Base-by-base conservation (phyloP, 108 stramenopile species). In the Pelagomonas calceolata region DNA sequence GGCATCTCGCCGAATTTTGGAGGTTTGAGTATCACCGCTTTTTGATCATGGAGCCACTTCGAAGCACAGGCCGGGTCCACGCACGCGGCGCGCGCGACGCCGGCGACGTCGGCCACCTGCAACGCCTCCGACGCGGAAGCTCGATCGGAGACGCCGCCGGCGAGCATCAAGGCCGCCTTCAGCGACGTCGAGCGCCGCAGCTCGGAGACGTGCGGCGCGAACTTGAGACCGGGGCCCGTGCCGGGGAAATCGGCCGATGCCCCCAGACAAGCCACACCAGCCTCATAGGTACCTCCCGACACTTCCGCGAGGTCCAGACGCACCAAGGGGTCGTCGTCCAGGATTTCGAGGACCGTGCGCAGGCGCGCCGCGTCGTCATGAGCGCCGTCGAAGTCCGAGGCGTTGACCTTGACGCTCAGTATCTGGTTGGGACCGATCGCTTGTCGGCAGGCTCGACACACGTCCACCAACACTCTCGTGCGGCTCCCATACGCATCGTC, bases 401-500 rank as follows among this genome's bases (percentile, higher is more conserved):
- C 51, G 51, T 60, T 60, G 21, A 60, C 51, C 51, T 60, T 60
- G 14, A 60, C 51, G 51, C 3, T 3, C 14, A 60, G 51, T 1
- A 60, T 1, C 51, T 16, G 1, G 0, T 26, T 3, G 26, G 51
- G 51, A 26, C 51, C 51, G 21, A 60, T 60, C 7, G 51, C 51
- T 26, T 26, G 51, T 26, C 51, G 51, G 21, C 21, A 17, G 21
- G 14, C 51, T 17, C 51, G 51, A 26, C 51, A 60, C 51, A 12
- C 51, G 51, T 1, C 21, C 51, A 60, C 21, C 21, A 60, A 26
- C 21, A 12, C 51, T 4, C 26, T 1, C 21, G 21, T 4, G 21
- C 51, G 51, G 10, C 86, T 84, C 18, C 84, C 86, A 45, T 85
- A 87, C 60, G 75, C 68, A 64, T 85, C 87, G 21, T 70, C 78